Conservation (phyloP, 768 basidiomycete species). For the Lentinula guzmanii region DNA sequence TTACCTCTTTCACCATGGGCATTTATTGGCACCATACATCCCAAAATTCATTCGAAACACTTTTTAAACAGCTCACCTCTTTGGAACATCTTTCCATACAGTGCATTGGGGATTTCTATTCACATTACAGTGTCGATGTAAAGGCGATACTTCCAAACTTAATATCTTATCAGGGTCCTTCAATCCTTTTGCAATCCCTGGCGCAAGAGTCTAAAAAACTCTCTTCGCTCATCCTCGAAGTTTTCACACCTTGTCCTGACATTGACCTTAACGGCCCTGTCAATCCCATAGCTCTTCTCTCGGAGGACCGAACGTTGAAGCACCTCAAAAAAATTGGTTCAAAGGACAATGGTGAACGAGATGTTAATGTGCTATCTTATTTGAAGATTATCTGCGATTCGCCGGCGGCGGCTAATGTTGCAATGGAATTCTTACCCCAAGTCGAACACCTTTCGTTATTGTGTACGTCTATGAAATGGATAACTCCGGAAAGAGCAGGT, state of each 20-base stretch:
- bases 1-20: background rate
- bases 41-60: background rate
- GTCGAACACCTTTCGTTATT: background rate
- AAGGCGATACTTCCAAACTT: background rate
- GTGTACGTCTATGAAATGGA: background rate
- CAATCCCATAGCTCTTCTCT: background rate
- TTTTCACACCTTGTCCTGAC: background rate
- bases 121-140: background rate
- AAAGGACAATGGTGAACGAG: background rate
- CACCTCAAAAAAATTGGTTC: background rate
- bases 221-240: background rate
- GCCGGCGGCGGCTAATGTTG: background rate
- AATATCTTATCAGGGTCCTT: background rate
- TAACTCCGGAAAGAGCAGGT: background rate
- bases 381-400: background rate
- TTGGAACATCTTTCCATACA: background rate
- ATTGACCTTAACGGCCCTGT: background rate
- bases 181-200: background rate
- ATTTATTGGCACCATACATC: background rate
- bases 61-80: background rate
- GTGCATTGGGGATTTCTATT: background rate
- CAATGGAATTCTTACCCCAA: background rate
- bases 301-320: background rate
- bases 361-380: background rate
- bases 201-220: background rate